phyloP scores from a whole-genome alignment of 768 basidiomycete species.

The Polyporus arcularius region DNA sequence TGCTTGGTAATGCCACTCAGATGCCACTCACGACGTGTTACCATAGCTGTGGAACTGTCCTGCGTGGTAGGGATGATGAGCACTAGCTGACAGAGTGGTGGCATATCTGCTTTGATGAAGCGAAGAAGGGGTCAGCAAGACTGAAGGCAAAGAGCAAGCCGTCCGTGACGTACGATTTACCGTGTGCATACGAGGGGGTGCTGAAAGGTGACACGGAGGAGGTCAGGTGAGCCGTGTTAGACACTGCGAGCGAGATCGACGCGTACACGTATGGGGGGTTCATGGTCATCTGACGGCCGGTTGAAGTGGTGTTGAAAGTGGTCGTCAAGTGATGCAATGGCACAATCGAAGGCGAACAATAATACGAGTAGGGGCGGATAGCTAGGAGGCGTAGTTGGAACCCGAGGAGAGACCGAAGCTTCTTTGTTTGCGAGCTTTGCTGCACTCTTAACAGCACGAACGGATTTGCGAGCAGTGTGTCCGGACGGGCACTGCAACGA shows the following conservation, averaged over 20 bases:
- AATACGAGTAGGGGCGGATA: not conserved
- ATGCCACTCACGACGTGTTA: not conserved
- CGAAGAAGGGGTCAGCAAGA: not conserved
- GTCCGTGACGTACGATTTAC: not conserved
- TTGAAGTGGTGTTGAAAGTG: not conserved
- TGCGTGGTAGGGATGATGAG: not conserved
- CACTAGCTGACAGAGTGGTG: not conserved
- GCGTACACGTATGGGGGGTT: not conserved
- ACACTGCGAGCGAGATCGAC: not conserved
- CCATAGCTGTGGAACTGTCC: not conserved
- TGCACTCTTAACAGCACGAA: not conserved
- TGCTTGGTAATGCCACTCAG: not conserved
- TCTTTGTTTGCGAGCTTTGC: too few relatives aligned
- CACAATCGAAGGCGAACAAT: not conserved
- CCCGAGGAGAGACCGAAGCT: not conserved
- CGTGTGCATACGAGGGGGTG: not conserved
- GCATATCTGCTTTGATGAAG: not conserved
- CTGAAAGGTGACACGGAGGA: not conserved
- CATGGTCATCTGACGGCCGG: not conserved
- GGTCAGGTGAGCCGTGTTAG: not conserved
- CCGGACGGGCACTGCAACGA: not conserved
- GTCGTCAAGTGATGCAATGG: not conserved
- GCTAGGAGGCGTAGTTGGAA: not conserved
- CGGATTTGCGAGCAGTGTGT: not conserved
- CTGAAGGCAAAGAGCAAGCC: not conserved